A percentile compares a stretch with the other conserved stretches of the same genome.
Evolutionary conservation across 345 rosid species (phyloP).

Genomic region (Pelargonium nanum): DNA sequence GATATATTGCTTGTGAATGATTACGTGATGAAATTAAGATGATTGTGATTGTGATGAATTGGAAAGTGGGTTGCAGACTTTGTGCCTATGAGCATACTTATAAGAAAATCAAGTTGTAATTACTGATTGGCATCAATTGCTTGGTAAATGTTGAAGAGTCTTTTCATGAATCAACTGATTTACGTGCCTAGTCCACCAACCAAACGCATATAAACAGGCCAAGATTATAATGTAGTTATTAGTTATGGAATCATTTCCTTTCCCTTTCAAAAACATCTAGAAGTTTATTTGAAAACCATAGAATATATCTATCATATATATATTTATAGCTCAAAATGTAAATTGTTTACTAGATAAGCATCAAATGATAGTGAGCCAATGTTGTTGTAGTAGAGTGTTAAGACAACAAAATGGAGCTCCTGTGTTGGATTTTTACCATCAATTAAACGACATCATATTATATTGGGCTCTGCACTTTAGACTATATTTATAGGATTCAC

Average conservation of each 20-base stretch:
- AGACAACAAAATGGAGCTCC: not conserved
- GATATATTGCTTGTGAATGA: not conserved
- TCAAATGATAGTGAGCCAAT: not conserved
- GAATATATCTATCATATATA: no score
- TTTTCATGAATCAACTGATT: no score
- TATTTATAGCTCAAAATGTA: no score
- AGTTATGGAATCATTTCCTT: not conserved
- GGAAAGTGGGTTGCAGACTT: not conserved
- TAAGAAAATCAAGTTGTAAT: not conserved
- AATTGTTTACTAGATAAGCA: not conserved
- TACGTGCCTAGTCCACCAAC: not conserved
- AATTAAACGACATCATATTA: no score
- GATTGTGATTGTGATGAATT: not conserved
- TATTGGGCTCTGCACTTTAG: no score
- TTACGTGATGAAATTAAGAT: no score
- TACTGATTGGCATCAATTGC: not conserved
- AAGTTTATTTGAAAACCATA: not conserved
- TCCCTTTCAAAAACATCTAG: not conserved
- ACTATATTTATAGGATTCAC: no score
- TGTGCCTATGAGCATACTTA: no score
- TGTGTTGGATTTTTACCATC: not conserved
- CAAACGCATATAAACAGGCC: not conserved
- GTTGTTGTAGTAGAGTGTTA: no score
- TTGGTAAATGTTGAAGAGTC: no score
- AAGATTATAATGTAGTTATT: not conserved